Conservation (phyloP, 148 eudicot genomes). For the Nepenthes gracilis region DNA sequence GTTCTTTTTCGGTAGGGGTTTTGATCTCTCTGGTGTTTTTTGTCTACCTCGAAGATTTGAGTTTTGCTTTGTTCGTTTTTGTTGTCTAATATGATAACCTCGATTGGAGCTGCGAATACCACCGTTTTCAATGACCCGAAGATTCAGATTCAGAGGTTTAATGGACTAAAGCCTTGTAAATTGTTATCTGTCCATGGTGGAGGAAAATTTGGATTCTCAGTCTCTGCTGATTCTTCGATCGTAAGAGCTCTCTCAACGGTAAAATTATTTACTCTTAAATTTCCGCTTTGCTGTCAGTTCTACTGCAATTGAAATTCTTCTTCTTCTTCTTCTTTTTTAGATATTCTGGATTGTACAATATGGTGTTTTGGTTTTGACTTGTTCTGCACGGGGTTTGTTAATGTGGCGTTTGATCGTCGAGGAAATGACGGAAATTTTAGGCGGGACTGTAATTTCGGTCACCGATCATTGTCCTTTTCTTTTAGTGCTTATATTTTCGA, state of each 20-base stretch:
- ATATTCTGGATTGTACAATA: too few relatives aligned
- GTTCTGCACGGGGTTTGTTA: not conserved
- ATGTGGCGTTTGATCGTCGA: constrained; percentile 1
- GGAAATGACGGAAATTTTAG: too few relatives aligned
- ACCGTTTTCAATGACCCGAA: constrained; percentile 32
- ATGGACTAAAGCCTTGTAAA: constrained; percentile 32
- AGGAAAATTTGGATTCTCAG: constrained; percentile 19
- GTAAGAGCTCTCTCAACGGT: constrained; percentile 74
- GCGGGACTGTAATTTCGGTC: too few relatives aligned
- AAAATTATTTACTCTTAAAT: not conserved
- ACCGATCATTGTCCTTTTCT: too few relatives aligned
- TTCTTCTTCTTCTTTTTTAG: too few relatives aligned
- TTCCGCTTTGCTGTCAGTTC: too few relatives aligned
- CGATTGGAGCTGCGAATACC: constrained; percentile 42
- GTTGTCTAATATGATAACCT: constrained; percentile 32
- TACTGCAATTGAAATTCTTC: too few relatives aligned
- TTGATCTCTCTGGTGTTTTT: constrained; percentile 1
- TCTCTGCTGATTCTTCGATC: constrained; percentile 23
- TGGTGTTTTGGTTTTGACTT: not conserved
- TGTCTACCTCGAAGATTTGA: not conserved
- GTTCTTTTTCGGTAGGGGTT: constrained; percentile 4
- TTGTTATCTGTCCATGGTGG: constrained; percentile 17
- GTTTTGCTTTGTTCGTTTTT: not conserved
- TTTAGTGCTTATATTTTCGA: too few relatives aligned
- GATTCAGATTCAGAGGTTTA: constrained; percentile 34